A percentile compares a stretch with the other conserved stretches of the same genome.
Evolutionary conservation across 257 asterid species (phyloP).

Genomic region (Hygrophila difformis): DNA sequence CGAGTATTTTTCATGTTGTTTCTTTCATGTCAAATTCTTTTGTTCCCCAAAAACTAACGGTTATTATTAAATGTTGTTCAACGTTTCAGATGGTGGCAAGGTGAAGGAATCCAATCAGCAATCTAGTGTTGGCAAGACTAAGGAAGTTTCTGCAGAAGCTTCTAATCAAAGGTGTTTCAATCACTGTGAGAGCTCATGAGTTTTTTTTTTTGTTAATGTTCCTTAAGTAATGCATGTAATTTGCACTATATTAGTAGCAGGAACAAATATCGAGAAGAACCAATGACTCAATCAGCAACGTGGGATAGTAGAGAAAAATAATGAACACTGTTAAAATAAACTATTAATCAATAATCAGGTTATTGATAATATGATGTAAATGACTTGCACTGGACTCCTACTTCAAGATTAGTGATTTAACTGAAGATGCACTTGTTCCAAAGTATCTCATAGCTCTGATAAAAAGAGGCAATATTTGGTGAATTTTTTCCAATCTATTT

Average conservation of each 20-base stretch:
- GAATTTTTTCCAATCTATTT: too few species aligned
- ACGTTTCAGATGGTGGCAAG: conserved; percentile 60
- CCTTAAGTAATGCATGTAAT: conserved; percentile 5
- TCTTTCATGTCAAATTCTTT: conserved; percentile 13
- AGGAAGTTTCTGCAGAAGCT: conserved; percentile 38
- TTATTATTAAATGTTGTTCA: conserved; percentile 15
- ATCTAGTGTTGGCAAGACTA: conserved; percentile 32
- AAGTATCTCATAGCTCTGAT: too few species aligned
- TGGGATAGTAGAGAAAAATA: not conserved
- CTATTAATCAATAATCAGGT: not conserved
- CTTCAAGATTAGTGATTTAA: conserved; percentile 4
- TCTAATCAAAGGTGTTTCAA: conserved; percentile 57
- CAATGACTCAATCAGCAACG: conserved; percentile 9
- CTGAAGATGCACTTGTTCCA: conserved; percentile 3
- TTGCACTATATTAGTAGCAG: not conserved
- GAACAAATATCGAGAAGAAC: not conserved
- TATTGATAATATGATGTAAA: too few species aligned
- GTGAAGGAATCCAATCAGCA: conserved; percentile 55
- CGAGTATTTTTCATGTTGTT: too few species aligned
- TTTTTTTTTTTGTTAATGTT: conserved; percentile 15
- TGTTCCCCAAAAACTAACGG: not conserved
- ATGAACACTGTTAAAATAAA: not conserved
- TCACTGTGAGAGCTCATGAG: conserved; percentile 16
- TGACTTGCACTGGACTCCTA: too few species aligned
- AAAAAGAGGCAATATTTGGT: too few species aligned